phyloP scores from a whole-genome alignment of 1,139 yeast species.

The Lodderomyces oxycetoniae region DNA sequence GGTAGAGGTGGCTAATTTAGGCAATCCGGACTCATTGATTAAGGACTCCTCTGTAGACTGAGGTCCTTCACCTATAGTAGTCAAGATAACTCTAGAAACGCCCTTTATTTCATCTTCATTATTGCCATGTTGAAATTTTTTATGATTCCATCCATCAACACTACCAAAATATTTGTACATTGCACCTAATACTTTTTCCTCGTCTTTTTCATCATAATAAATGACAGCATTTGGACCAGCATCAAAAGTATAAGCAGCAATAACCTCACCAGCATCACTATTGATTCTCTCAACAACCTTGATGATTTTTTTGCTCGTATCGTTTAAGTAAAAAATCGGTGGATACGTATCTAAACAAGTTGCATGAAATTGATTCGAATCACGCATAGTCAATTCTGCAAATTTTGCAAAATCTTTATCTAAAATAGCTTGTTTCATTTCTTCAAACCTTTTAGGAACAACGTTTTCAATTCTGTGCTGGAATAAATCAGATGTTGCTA shows the following conservation, averaged over 20 bases:
- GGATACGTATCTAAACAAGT: slow-evolving; percentile 94
- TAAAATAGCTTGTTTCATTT: slow-evolving; percentile 73
- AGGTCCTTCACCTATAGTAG: slow-evolving; percentile 88
- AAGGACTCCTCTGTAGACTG: slow-evolving; percentile 49
- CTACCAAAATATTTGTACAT: slow-evolving; percentile 49
- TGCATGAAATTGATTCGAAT: slow-evolving; percentile 96
- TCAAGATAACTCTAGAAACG: slow-evolving; percentile 75
- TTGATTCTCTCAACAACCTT: slow-evolving; percentile 78
- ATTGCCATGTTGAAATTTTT: slow-evolving; percentile 12
- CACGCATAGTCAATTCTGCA: slow-evolving; percentile 91
- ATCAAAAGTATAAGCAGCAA: slow-evolving; percentile 96
- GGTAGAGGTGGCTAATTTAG: slow-evolving; percentile 3
- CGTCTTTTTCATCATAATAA: slow-evolving; percentile 76
- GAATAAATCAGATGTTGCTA: slow-evolving; percentile 80
- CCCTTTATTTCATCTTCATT: slow-evolving; percentile 42
- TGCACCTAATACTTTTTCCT: slow-evolving; percentile 58
- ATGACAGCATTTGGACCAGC: slow-evolving; percentile 99
- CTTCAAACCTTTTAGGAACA: slow-evolving; percentile 78
- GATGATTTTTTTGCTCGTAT: slow-evolving; percentile 86
- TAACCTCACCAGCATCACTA: slow-evolving; percentile 44
- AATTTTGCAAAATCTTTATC: slow-evolving; percentile 70
- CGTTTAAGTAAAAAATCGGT: slow-evolving; percentile 92
- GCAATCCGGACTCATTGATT: slow-evolving; percentile 11
- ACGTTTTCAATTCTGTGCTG: slow-evolving; percentile 69
- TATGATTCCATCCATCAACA: slow-evolving; percentile 66